Conservation (phyloP, 805 yeast species). For the Teunomyces tritomae region DNA sequence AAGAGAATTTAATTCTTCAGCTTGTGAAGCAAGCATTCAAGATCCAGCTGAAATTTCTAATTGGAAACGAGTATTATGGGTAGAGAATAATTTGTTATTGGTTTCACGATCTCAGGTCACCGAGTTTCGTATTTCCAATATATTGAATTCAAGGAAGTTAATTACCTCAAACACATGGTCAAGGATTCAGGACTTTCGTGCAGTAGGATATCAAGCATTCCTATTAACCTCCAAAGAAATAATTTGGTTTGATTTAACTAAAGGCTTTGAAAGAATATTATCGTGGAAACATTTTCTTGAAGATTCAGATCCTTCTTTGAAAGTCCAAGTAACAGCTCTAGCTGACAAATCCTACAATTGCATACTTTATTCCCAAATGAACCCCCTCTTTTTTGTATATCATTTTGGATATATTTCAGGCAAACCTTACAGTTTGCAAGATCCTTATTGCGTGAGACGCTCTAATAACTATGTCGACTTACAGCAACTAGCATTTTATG, state of each 20-base stretch:
- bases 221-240: constrained; percentile 68
- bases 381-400: constrained; percentile 30
- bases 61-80: constrained; percentile 54
- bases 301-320: constrained; percentile 36
- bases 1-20: not conserved
- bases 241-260: constrained; percentile 44
- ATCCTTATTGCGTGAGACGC: constrained; percentile 28
- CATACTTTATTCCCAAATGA: constrained; percentile 26
- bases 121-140: constrained; percentile 22
- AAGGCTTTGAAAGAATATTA: constrained; percentile 44
- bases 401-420: constrained; percentile 33
- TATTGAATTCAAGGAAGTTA: constrained; percentile 27
- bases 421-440: constrained; percentile 36
- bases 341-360: constrained; percentile 20
- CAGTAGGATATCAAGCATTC: constrained; percentile 36
- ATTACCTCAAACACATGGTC: constrained; percentile 57
- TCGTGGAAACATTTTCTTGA: constrained; percentile 74
- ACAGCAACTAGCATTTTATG: constrained; percentile 14
- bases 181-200: constrained; percentile 42
- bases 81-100: constrained; percentile 25
- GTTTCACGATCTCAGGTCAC: constrained; percentile 46
- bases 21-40: constrained; percentile 14
- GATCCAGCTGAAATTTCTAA: constrained; percentile 54
- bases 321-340: constrained; percentile 29
- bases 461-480: constrained; percentile 7